Conservation (phyloP, 495 filamentous ascomycete genomes). For the Lophiotrema nucula region DNA sequence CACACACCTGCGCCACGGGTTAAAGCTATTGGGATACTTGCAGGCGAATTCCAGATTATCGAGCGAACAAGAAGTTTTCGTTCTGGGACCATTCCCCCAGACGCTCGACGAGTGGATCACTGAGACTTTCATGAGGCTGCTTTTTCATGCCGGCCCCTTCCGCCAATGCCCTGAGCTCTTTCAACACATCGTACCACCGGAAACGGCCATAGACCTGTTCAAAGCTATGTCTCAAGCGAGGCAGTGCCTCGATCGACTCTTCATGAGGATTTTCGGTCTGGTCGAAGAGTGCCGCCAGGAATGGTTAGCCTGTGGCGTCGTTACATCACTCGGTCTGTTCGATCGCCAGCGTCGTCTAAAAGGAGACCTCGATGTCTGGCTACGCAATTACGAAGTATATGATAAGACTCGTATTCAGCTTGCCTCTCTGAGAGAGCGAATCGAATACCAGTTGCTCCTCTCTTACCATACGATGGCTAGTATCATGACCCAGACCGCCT, state of each 20-base stretch:
- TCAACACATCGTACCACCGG: neutral
- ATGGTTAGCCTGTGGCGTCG: neutral
- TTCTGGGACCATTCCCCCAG: neutral
- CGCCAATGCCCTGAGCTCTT: neutral
- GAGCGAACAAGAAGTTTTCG: neutral
- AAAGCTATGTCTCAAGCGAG: neutral
- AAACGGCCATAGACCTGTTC: neutral
- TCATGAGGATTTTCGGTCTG: neutral
- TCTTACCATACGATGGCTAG: constrained; percentile 49
- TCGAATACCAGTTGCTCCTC: constrained; percentile 38
- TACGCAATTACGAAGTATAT: neutral
- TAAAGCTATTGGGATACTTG: neutral
- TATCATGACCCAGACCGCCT: constrained; percentile 48
- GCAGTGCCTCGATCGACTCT: neutral
- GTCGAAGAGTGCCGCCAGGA: neutral
- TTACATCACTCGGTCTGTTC: neutral
- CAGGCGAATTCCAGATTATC: neutral
- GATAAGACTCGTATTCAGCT: neutral
- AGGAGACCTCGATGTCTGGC: neutral
- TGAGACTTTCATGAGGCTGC: constrained; percentile 5
- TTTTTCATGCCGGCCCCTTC: constrained; percentile 9
- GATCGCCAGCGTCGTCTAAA: neutral
- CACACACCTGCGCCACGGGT: constrained; percentile 44
- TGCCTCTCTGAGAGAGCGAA: neutral
- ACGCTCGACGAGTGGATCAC: constrained; percentile 14